Conservation (phyloP, 225 moss, liverwort and hornwort species). For the Pseudisothecium myosuroides region DNA sequence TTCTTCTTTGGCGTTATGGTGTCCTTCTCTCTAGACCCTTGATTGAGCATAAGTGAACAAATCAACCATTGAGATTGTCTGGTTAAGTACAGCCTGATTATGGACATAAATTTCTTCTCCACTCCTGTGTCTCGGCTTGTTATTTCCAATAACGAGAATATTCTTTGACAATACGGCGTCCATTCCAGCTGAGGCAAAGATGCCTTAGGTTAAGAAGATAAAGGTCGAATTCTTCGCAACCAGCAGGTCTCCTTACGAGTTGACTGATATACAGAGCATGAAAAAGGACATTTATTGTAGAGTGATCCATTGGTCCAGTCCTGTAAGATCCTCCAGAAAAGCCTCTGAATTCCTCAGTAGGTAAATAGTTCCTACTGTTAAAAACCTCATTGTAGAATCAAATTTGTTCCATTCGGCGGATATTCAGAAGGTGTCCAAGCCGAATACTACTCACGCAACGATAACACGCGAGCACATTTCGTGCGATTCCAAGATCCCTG, state of each 20-base stretch:
- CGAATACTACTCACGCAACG: neutral
- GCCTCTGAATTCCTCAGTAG: neutral
- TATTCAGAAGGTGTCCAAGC: neutral
- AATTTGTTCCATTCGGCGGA: neutral
- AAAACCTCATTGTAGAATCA: neutral
- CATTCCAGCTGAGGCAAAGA: neutral
- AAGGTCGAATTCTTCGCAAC: neutral
- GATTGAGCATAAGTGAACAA: neutral
- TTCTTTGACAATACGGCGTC: neutral
- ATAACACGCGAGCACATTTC: neutral
- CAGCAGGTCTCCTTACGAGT: neutral
- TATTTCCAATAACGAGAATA: neutral
- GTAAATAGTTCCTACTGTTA: neutral
- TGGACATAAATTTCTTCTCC: neutral
- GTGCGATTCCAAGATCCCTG: neutral
- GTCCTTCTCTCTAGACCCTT: neutral
- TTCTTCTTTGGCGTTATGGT: neutral
- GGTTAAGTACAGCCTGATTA: neutral
- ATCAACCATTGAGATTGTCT: neutral
- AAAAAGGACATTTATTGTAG: neutral
- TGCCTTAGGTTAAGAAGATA: neutral
- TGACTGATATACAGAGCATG: neutral
- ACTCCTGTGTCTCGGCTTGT: neutral
- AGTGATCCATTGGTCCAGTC: neutral
- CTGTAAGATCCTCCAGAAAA: neutral